A percentile compares a stretch with the other conserved stretches of the same genome.
These are phyloP conservation scores for Elongisporangium prolatum DNA, from an alignment of 352 stramenopile genomes.

Conservation along the genomic window DNA sequence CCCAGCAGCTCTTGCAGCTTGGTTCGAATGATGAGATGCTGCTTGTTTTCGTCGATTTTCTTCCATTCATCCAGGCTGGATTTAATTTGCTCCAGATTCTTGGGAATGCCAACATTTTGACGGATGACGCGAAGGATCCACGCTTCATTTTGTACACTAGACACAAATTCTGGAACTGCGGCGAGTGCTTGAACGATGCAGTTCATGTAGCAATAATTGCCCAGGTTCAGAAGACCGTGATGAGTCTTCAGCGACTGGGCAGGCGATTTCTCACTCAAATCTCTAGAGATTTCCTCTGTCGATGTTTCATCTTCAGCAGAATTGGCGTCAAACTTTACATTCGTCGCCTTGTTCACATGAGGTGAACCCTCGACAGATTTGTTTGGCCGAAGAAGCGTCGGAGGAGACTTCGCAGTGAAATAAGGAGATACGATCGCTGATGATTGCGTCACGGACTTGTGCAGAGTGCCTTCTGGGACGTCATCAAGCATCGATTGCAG, in stretches of 20 bases:
- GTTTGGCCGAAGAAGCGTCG: slow-evolving; percentile 1
- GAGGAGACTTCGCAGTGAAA: slow-evolving; percentile 26
- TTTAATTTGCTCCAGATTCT: slow-evolving; percentile 43
- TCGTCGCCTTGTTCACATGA: slow-evolving; percentile 23
- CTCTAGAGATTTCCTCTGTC: background rate
- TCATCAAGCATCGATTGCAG: slow-evolving; percentile 76
- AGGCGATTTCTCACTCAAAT: background rate
- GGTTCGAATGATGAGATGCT: slow-evolving; percentile 42
- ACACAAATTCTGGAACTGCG: slow-evolving; percentile 61
- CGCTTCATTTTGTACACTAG: slow-evolving; percentile 43
- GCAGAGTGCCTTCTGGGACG: slow-evolving; percentile 29
- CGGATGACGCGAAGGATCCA: slow-evolving; percentile 53
- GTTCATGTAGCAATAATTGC: slow-evolving; percentile 94
- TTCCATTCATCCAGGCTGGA: slow-evolving; percentile 43
- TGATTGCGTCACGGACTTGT: slow-evolving; percentile 10
- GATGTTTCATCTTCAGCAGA: slow-evolving; percentile 5
- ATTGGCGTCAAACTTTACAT: slow-evolving; percentile 8
- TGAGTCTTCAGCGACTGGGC: slow-evolving; percentile 34
- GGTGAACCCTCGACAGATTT: slow-evolving; percentile 4
- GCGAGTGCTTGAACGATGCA: slow-evolving; percentile 86
- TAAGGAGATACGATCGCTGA: slow-evolving; percentile 37
- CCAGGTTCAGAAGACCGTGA: slow-evolving; percentile 92
- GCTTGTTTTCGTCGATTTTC: slow-evolving; percentile 37
- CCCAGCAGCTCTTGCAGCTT: slow-evolving; percentile 53
- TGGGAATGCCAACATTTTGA: slow-evolving; percentile 27